Evolutionary conservation across 139 green algal species (phyloP), one percentile per base, ranked within the genome.

Genomic region (Chlamydomonas sp.): DNA sequence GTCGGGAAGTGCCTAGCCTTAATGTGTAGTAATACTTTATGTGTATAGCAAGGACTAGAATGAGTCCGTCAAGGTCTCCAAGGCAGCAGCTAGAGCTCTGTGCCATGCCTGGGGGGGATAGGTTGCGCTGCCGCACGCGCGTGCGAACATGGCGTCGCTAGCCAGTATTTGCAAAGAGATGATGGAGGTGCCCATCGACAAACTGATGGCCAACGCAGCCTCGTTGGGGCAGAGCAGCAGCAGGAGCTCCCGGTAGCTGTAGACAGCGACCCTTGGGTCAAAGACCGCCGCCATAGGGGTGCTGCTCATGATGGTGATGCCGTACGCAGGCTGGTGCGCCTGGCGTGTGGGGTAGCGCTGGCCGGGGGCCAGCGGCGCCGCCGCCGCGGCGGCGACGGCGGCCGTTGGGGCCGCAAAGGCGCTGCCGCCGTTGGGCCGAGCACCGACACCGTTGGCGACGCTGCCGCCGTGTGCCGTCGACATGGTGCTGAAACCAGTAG

Each of bases 191-290:
- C 31, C 31, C 0, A 49, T 49, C 31, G 31, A 49, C 31, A 49
- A 49, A 49, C 31, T 49, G 31, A 49, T 49, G 31, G 31, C 31
- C 31, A 49, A 49, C 31, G 31, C 72, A 10, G 77, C 77, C 77
- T 85, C 63, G 71, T 88, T 88, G 18, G 85, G 82, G 71, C 82
- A 87, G 17, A 87, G 31, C 3, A 71, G 61, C 7, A n/a, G 72
- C n/a, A 87, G 71, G 31, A 87, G 71, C 82, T 87, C 82, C 17
- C 12, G 61, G 31, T 87, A 87, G 82, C 57, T 20, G 57, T 1
- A 2, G 3, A n/a, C 63, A 20, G 69, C 4, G 4, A 71, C 20
- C 8, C 69, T 10, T 0, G 81, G 59, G 20, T 86, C 81, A 58
- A 58, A 86, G 18, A 8, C 5, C 2, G 71, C 71, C 0, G 82